Percentiles rank a stretch among this genome's conserved stretches.
These are phyloP conservation scores for Aspergillus jensenii DNA, from an alignment of 2,329 filamentous ascomycete species.

Conservation along the genomic window DNA sequence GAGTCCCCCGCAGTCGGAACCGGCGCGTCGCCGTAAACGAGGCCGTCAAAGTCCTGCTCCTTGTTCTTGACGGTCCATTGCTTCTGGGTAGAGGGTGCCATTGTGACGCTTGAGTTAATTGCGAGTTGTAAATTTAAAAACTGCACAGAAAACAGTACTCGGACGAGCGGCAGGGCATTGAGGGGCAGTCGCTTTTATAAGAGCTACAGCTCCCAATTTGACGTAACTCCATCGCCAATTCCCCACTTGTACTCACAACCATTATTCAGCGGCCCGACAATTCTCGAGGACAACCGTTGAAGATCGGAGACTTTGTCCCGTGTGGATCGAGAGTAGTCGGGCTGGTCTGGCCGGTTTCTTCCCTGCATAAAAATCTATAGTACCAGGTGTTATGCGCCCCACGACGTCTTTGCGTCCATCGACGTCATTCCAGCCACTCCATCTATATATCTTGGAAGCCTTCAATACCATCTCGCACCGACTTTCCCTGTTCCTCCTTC, in stretches of 20 bases:
- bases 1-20: conserved; percentile 66
- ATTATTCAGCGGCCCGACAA: too few relatives aligned
- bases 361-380: not conserved
- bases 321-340: not conserved
- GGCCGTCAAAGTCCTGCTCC: conserved; percentile 58
- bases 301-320: not conserved
- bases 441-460: not conserved
- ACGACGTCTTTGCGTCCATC: not conserved
- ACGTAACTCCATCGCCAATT: not conserved
- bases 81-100: conserved; percentile 46
- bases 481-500: not conserved
- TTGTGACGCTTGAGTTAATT: not conserved
- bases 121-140: not conserved
- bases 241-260: too few relatives aligned
- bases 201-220: not conserved
- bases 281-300: not conserved
- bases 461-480: not conserved
- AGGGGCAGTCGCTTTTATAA: not conserved
- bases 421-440: not conserved
- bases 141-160: not conserved
- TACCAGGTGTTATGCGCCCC: not conserved
- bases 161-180: not conserved
- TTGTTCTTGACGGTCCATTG: conserved; percentile 56
- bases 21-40: conserved; percentile 54
- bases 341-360: not conserved